Evolutionary conservation across 78 protist genomes (phyloP).

Genomic region (Dictyostelium purpureum): DNA sequence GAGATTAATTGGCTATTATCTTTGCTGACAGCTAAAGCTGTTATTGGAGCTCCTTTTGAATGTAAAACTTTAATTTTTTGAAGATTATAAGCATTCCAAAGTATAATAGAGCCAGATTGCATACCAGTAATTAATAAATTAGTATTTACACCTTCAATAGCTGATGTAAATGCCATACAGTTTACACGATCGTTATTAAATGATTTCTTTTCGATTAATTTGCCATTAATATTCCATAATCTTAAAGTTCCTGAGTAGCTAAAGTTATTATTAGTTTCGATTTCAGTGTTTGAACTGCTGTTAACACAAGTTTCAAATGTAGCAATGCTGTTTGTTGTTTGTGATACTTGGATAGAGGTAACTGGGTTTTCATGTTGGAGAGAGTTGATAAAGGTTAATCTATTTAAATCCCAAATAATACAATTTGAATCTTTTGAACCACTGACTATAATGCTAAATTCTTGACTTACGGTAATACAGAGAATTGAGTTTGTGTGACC

Average conservation of each 20-base stretch:
- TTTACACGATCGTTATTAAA: constrained; percentile 57
- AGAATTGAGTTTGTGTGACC: constrained; percentile 82
- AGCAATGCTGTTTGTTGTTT: constrained; percentile 51
- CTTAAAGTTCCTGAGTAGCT: constrained; percentile 19
- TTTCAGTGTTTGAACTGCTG: neutral
- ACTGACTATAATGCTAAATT: constrained; percentile 41
- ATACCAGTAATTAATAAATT: constrained; percentile 78
- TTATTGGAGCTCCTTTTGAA: constrained; percentile 30
- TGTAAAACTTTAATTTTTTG: constrained; percentile 10
- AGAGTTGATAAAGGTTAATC: constrained; percentile 49
- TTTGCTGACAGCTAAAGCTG: constrained; percentile 54
- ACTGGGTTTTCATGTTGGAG: constrained; percentile 61
- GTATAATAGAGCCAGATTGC: constrained; percentile 47
- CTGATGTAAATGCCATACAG: constrained; percentile 47
- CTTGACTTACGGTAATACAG: constrained; percentile 67
- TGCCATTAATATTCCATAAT: constrained; percentile 63
- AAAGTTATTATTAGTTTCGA: too few species aligned
- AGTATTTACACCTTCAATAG: constrained; percentile 44
- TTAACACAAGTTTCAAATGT: constrained; percentile 39
- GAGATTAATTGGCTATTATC: constrained; percentile 55
- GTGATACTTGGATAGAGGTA: constrained; percentile 60
- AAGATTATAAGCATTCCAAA: constrained; percentile 59
- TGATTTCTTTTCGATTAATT: neutral
- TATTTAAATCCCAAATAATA: constrained; percentile 87
- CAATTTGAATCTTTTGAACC: constrained; percentile 79